phyloP scores from a whole-genome alignment of 2,329 filamentous ascomycete species.

The Fonsecaea pugnacius region DNA sequence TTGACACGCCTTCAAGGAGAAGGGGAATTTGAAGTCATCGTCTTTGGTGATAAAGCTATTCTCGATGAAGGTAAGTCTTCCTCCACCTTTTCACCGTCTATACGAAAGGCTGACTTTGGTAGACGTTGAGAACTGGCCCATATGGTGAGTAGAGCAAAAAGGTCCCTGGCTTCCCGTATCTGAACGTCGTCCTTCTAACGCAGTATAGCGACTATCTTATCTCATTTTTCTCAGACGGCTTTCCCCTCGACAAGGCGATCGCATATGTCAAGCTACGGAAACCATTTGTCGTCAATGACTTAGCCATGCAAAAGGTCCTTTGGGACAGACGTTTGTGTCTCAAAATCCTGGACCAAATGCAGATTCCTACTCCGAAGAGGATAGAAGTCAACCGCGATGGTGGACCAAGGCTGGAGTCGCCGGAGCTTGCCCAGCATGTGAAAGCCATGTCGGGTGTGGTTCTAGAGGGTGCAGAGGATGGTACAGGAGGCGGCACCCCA shows the following conservation, averaged over 20 bases:
- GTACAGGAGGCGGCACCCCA: constrained; percentile 62
- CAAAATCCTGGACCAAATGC: constrained; percentile 82
- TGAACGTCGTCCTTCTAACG: background rate
- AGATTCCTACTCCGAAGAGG: constrained; percentile 84
- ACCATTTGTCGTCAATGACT: constrained; percentile 95
- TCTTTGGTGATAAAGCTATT: constrained; percentile 99
- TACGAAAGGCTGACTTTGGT: constrained; percentile 18
- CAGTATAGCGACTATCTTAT: constrained; percentile 76
- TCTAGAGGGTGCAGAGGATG: constrained; percentile 71
- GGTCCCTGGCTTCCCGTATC: background rate
- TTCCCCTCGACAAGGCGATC: constrained; percentile 95
- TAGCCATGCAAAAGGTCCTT: constrained; percentile 94
- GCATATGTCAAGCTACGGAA: constrained; percentile 91
- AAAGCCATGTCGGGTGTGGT: constrained; percentile 78
- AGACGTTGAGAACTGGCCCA: constrained; percentile 93
- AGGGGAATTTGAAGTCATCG: constrained; percentile 91
- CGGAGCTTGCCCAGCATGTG: constrained; percentile 79
- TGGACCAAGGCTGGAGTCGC: constrained; percentile 75
- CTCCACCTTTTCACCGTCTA: constrained; percentile 10
- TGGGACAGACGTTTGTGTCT: constrained; percentile 95
- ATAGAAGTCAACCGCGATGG: constrained; percentile 93
- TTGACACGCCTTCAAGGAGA: constrained; percentile 88
- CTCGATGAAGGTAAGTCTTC: constrained; percentile 74
- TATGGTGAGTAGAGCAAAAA: constrained; percentile 63
- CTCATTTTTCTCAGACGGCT: constrained; percentile 97